Evolutionary conservation across 176 grass and related monocot species (phyloP).

Genomic region (Zea mays): Zm-B73-REFERENCE-NAM-5.0 NC_050100.1:154442001-154442500

Average conservation of each 20-base stretch:
- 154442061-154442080: constrained; percentile 30
- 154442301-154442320: not conserved
- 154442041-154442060: constrained; percentile 38
- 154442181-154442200: too few relatives aligned
- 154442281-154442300: not conserved
- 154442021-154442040: constrained; percentile 7
- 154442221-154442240: too few relatives aligned
- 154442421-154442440: not conserved
- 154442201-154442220: too few relatives aligned
- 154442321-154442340: not conserved
- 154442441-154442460: constrained; percentile 25
- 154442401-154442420: not conserved
- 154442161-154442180: not conserved
- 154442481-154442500: constrained; percentile 36
- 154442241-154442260: too few relatives aligned
- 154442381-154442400: not conserved
- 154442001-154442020: not conserved
- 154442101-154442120: not conserved
- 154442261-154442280: not conserved
- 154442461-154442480: constrained; percentile 31
- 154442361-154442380: not conserved
- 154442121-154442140: not conserved
- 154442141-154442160: not conserved
- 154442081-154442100: not conserved
- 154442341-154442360: not conserved